phyloP scores from a whole-genome alignment of 441 rosid genomes.

The Adansonia grandidieri region DNA sequence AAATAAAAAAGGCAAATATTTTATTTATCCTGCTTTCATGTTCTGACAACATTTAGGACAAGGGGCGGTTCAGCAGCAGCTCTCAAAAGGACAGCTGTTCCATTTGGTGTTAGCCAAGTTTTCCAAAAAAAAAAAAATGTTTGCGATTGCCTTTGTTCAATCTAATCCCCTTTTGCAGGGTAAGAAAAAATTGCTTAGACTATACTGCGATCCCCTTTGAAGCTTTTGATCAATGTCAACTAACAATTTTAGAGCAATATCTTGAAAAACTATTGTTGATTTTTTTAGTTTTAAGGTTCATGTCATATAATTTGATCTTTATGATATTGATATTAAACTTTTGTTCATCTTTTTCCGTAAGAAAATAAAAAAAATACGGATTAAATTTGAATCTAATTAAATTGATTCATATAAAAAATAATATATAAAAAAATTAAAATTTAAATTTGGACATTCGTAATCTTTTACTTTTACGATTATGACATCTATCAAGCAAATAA shows the following conservation, averaged over 20 bases:
- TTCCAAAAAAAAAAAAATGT: background rate
- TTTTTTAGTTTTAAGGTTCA: background rate
- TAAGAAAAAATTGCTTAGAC: constrained; percentile 15
- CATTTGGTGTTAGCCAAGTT: background rate
- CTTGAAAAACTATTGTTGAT: background rate
- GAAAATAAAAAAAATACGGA: no score
- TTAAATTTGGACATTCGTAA: background rate
- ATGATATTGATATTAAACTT: background rate
- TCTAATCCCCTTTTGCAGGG: constrained; percentile 23
- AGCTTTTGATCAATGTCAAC: background rate
- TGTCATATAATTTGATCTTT: background rate
- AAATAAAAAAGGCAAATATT: background rate
- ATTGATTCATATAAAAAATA: no score
- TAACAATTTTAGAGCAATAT: background rate
- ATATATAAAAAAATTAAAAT: background rate
- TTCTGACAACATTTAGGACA: constrained; percentile 3
- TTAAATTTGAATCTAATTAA: no score
- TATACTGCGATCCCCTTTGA: background rate
- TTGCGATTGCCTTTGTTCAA: constrained; percentile 17
- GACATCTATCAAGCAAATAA: no score
- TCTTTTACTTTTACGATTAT: no score
- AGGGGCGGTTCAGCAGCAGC: constrained; percentile 8
- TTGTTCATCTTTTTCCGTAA: no score
- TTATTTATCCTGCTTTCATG: background rate
- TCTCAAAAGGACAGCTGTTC: constrained; percentile 10